Percentiles rank a stretch among this genome's conserved stretches.
Conservation (phyloP, 108 stramenopile species). For the Nitzschia palea region DNA sequence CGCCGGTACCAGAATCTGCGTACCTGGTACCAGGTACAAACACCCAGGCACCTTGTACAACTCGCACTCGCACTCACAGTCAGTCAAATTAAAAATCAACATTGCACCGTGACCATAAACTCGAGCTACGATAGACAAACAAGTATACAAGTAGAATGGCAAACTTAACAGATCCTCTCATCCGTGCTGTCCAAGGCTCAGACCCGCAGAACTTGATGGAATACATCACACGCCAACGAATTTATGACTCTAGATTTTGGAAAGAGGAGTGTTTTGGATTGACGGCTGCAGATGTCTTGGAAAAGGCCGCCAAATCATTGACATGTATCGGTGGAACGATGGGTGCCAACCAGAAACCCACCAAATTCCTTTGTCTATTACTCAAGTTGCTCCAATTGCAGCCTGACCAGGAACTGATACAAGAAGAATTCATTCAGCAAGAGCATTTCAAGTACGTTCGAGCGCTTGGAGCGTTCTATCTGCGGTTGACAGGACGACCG, state of each 20-base stretch:
- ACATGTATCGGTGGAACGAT: conserved; percentile 83
- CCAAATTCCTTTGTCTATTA: conserved; percentile 91
- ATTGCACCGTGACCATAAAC: too few relatives aligned
- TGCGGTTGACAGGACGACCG: conserved; percentile 92
- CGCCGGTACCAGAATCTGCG: too few relatives aligned
- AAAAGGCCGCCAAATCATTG: conserved; percentile 82
- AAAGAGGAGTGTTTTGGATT: conserved; percentile 92
- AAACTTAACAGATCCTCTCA: conserved; percentile 91
- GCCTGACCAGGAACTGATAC: conserved; percentile 91
- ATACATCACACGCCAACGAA: conserved; percentile 96
- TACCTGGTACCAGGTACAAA: too few relatives aligned
- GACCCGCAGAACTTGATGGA: conserved; percentile 99
- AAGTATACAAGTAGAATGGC: conserved; percentile 54
- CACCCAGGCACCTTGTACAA: too few relatives aligned
- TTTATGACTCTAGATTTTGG: conserved; percentile 89
- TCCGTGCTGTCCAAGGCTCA: conserved; percentile 91
- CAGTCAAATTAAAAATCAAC: too few relatives aligned
- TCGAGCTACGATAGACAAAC: neutral
- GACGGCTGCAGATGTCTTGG: conserved; percentile 89
- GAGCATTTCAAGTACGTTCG: conserved; percentile 97
- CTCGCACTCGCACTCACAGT: too few relatives aligned
- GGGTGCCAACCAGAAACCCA: conserved; percentile 89
- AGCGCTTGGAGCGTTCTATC: conserved; percentile 92
- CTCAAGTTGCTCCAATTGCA: conserved; percentile 97
- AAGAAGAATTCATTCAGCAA: conserved; percentile 83